Evolutionary conservation across 2,329 filamentous ascomycete genomes (phyloP), one percentile per base, ranked within the genome.

Genomic region (Zasmidium citrigriseum): DNA sequence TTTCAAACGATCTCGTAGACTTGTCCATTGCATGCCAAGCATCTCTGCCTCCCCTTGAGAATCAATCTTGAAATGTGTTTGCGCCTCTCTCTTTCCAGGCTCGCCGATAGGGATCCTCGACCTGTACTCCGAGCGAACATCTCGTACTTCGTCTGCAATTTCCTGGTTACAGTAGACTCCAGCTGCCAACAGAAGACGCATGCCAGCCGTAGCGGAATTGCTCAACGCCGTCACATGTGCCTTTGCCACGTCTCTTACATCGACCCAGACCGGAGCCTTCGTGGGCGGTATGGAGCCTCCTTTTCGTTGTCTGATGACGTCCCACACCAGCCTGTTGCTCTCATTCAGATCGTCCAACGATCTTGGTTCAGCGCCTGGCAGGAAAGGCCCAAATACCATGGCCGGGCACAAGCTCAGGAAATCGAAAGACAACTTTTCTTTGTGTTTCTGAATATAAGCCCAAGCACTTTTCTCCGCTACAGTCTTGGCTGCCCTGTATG

Each of bases 261-360:
- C 44, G 7, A 46, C n/a, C 44, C 44, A 46, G 10, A 46, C 44
- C n/a, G 44, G 44, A 18, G 44, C 44, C 21, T 46, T 46, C 7
- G 44, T 46, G 44, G 44, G 44, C 9, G 44, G 44, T 7, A 46
- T 18, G 44, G 7, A 18, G n/a, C 44, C 44, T 9, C 10, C 44
- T 46, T 18, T 7, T 9, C 44, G 5, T 22, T 46, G 44, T 18
- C 21, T 46, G 5, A 46, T n/a, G 21, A 46, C 44, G n/a, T 46
- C 44, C 44, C 44, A 46, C n/a, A 46, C 44, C 7, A 46, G 44
- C 21, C n/a, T 46, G 44, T 46, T 46, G 44, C 44, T 46, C n/a
- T 46, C 44, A 18, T 46, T 46, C n/a, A 46, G 44, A 46, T 46
- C 9, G 10, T 9, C 44, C 7, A 46, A 9, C 7, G 44, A 46